Base-by-base conservation (phyloP, 2,329 filamentous ascomycete genomes). In the Colletotrichum noveboracense region DNA sequence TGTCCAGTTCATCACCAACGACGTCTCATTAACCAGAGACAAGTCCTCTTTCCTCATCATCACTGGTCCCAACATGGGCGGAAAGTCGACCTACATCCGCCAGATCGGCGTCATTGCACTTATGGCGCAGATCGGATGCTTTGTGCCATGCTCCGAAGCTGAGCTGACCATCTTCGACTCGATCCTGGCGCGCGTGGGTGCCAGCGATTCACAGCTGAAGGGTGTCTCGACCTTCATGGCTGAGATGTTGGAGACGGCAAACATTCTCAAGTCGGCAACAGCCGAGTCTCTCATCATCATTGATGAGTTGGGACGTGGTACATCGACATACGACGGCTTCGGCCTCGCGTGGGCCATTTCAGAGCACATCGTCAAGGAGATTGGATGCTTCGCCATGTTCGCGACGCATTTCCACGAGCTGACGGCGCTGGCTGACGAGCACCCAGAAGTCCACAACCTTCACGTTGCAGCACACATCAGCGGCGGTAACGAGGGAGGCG, bases 211-310 rank as follows among this genome's bases (percentile, higher is more conserved):
- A 8, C 97, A 98, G 84, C 93, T 99, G 77, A 98, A 98, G 86
- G 97, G 97, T 43, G 97, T 99, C 3, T 98, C 95, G 5, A 99
- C 97, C 0, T 99, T 99, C 85, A 99, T 99, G 97, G 97, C 97
- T 3, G 97, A 99, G 87, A 99, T 99, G 97, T 91, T 99, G 26
- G 97, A 99, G 84, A 99, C 97, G 2, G 96, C 97, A 79, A 98
- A 98, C 83, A 99, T 99, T 78, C 93, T 99, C 82, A 98, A 98
- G 86, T 97, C 95, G 0, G 97, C 97, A 3, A 99, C 97, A 0
- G 92, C 94, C 36, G 97, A 99, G 83, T 98, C 95, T 6, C 91
- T 99, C 69, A 98, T 99, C 86, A 98, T 99, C 84, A 98, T 99
- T 79, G 97, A 99, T 84, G 97, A 99, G 84, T 92, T 99, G 3